These are phyloP conservation scores for Alisma plantagoaquatica DNA, from an alignment of 106 monocot genomes.

Conservation along the genomic window DNA sequence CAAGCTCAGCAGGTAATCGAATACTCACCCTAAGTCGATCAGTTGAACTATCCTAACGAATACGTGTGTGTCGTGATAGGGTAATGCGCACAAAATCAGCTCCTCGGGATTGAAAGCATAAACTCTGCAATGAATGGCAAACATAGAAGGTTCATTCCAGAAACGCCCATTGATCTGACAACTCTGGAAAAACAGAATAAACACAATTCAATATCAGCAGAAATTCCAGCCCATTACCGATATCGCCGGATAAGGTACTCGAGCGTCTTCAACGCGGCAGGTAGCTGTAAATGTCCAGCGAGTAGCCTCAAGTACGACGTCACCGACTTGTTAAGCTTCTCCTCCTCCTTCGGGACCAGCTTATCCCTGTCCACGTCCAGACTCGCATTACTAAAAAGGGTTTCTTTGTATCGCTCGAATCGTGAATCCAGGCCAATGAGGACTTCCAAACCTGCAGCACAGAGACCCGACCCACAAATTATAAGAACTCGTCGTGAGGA, in stretches of 20 bases:
- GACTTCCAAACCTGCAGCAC: slow-evolving; percentile 51
- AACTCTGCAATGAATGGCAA: slow-evolving; percentile 57
- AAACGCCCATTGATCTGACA: no score
- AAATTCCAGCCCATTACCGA: slow-evolving; percentile 22
- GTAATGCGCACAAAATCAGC: slow-evolving; percentile 60
- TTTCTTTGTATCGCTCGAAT: slow-evolving; percentile 43
- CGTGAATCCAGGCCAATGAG: slow-evolving; percentile 36
- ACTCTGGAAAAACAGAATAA: no score
- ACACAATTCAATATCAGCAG: no score
- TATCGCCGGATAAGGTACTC: slow-evolving; percentile 93
- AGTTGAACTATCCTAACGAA: slow-evolving; percentile 86
- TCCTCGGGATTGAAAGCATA: slow-evolving; percentile 82
- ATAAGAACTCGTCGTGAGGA: no score
- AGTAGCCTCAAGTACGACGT: slow-evolving; percentile 58
- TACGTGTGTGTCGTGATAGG: slow-evolving; percentile 68
- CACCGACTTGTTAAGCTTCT: slow-evolving; percentile 58
- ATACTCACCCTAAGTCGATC: slow-evolving; percentile 61
- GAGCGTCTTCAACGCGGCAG: slow-evolving; percentile 59
- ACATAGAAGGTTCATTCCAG: no score
- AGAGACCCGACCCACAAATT: no score
- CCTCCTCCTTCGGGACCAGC: slow-evolving; percentile 60
- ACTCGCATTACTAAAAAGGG: slow-evolving; percentile 62
- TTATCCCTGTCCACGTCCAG: slow-evolving; percentile 69
- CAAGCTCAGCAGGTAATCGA: no score
- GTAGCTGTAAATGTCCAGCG: slow-evolving; percentile 50